Base-by-base conservation (phyloP, 1,139 yeast genomes). In the Pichia sp. region DNA sequence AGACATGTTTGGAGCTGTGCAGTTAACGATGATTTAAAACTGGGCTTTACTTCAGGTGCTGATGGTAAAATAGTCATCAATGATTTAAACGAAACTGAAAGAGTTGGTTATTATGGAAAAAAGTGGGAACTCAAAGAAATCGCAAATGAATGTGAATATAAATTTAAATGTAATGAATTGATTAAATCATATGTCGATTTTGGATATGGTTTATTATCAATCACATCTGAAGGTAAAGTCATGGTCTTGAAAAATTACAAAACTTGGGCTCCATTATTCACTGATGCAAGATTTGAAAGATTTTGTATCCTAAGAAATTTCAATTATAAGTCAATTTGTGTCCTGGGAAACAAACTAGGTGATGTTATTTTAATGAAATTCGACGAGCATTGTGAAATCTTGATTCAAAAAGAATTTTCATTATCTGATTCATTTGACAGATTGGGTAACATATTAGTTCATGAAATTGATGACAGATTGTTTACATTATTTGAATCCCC, bases 1-100 rank as follows among this genome's bases (percentile, higher is more conserved):
- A 84, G 94, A 62, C 92, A 87, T 61, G 77, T 85, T 0, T 92
- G 98, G 98, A 77, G 88, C 36, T 78, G 86, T 7, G 90, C 83
- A 50, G 72, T 85, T 0, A 72, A 76, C 48, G 72, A 70, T 3
- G 59, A 64, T 3, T 62, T 69, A 41, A 61, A 69, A 32, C 59
- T 81, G 12, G 79, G 82, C 23, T 88, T 80, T 1, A 82, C 90
- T 16, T 90, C 95, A 40, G 97, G 97, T 37, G 92, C 95, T 42
- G 97, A 89, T 64, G 97, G 97, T 1, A 75, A 86, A 55, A 67
- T 89, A 2, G 71, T 86, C 49, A 54, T 85, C 7, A 80, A 82
- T 58, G 84, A 83, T 59, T 62, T 85, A 29, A 55, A 59, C 45
- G 56, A 56, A 39, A 38, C 27, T 7, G 24, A 44, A 11, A 59